phyloP scores from a whole-genome alignment of 495 filamentous ascomycete genomes.

The Penicillium coprophilum region DNA sequence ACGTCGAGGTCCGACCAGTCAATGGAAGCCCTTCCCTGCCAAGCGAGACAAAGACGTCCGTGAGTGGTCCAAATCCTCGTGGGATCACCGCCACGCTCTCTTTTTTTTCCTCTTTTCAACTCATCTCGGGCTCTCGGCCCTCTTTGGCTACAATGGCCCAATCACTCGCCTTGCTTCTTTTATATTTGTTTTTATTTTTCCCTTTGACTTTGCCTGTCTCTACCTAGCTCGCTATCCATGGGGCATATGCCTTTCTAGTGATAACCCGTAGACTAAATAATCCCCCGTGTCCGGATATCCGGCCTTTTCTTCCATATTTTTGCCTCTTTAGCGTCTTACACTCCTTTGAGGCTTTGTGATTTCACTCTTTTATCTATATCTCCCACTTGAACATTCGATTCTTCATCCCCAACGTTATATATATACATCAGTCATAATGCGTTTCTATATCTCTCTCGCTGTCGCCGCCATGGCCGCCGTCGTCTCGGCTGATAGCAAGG shows the following conservation, averaged over 20 bases:
- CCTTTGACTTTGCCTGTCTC: slow-evolving; percentile 1
- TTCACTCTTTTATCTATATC: slow-evolving; percentile 8
- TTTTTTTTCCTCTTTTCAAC: background rate
- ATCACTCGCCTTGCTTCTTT: slow-evolving; percentile 10
- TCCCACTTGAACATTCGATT: slow-evolving; percentile 8
- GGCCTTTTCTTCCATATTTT: slow-evolving; percentile 7
- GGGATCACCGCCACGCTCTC: slow-evolving; percentile 10
- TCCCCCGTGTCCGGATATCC: background rate
- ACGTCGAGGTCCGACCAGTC: slow-evolving; percentile 3
- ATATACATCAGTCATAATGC: slow-evolving; percentile 41
- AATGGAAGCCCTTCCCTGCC: slow-evolving; percentile 2
- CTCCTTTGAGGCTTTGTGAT: slow-evolving; percentile 16
- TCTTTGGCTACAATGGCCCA: background rate
- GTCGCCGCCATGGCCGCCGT: slow-evolving; percentile 43
- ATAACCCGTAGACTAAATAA: slow-evolving; percentile 1
- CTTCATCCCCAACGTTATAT: background rate
- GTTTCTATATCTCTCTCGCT: slow-evolving; percentile 37
- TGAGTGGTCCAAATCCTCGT: slow-evolving; percentile 10
- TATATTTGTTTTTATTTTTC: slow-evolving; percentile 10
- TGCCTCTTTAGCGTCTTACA: slow-evolving; percentile 13
- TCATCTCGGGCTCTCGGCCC: background rate
- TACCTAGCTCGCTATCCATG: background rate
- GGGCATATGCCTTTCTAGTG: slow-evolving; percentile 1
- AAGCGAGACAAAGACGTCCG: slow-evolving; percentile 11
- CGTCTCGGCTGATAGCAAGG: slow-evolving; percentile 30